phyloP scores from a whole-genome alignment of 179 eudicot genomes.

The Camellia oleifera region DNA sequence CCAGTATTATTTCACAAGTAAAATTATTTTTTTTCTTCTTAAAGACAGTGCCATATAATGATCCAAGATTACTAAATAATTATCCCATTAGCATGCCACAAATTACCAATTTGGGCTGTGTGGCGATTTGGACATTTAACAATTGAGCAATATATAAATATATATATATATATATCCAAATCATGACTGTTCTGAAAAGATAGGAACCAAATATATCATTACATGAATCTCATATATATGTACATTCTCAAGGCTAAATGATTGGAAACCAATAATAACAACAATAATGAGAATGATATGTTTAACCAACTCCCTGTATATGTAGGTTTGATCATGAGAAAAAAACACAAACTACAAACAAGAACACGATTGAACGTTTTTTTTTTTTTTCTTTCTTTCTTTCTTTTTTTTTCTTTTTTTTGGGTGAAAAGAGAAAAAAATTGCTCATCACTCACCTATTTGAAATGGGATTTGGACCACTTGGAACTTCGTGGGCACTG shows the following conservation, averaged over 20 bases:
- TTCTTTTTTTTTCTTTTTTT: neutral
- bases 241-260: constrained; percentile 2
- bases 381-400: too few relatives aligned
- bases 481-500: constrained; percentile 25
- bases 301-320: neutral
- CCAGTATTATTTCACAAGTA: too few relatives aligned
- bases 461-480: constrained; percentile 27
- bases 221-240: constrained; percentile 2
- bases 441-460: constrained; percentile 10
- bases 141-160: neutral
- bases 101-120: neutral
- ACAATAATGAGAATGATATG: neutral
- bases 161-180: neutral
- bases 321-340: too few relatives aligned
- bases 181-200: constrained; percentile 3
- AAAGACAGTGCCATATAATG: too few relatives aligned
- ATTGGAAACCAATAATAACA: neutral
- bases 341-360: too few relatives aligned
- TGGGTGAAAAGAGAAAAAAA: too few relatives aligned
- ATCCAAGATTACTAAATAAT: too few relatives aligned
- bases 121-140: neutral
- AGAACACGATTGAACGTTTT: too few relatives aligned
- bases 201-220: constrained; percentile 7
- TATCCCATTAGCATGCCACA: neutral
- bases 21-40: too few relatives aligned